These are phyloP conservation scores for Fusarium secorum DNA, from an alignment of 2,329 filamentous ascomycete species.

Conservation along the genomic window DNA sequence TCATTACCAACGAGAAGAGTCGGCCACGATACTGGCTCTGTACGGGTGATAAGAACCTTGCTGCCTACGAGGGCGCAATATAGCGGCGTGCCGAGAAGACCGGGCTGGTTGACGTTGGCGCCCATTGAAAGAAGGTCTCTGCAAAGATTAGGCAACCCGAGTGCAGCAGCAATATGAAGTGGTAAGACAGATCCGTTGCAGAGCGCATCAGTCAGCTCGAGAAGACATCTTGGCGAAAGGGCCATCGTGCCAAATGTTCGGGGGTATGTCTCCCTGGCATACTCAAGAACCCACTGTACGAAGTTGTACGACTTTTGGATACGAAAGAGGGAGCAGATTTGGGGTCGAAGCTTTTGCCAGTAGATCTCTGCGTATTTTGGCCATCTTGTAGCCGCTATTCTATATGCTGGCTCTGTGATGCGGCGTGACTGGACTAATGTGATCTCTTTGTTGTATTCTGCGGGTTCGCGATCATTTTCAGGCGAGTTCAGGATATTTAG, in stretches of 20 bases:
- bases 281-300: conserved; percentile 50
- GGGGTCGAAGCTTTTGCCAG: conserved; percentile 41
- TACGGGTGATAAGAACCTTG: conserved; percentile 32
- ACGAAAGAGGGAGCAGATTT: conserved; percentile 44
- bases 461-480: conserved; percentile 40
- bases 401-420: conserved; percentile 37
- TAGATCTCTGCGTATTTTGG: conserved; percentile 38
- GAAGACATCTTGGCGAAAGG: conserved; percentile 31
- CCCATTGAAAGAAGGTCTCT: conserved; percentile 36
- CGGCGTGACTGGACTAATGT: conserved; percentile 34
- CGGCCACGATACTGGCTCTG: conserved; percentile 35
- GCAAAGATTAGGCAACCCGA: conserved; percentile 45
- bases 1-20: conserved; percentile 23
- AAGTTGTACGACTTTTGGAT: conserved; percentile 42
- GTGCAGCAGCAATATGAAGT: conserved; percentile 47
- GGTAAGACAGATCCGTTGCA: conserved; percentile 42
- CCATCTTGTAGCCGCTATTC: conserved; percentile 42
- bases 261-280: conserved; percentile 44
- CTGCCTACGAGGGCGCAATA: conserved; percentile 48
- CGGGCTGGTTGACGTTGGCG: conserved; percentile 29
- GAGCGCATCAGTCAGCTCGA: conserved; percentile 44
- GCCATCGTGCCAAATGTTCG: conserved; percentile 32
- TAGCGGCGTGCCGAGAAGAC: conserved; percentile 44
- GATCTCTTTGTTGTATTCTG: conserved; percentile 41
- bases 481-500: conserved; percentile 31